A percentile compares a stretch with the other conserved stretches of the same genome.
These are phyloP conservation scores for Tylopilus balloui DNA, from an alignment of 768 basidiomycete species.

Conservation along the genomic window DNA sequence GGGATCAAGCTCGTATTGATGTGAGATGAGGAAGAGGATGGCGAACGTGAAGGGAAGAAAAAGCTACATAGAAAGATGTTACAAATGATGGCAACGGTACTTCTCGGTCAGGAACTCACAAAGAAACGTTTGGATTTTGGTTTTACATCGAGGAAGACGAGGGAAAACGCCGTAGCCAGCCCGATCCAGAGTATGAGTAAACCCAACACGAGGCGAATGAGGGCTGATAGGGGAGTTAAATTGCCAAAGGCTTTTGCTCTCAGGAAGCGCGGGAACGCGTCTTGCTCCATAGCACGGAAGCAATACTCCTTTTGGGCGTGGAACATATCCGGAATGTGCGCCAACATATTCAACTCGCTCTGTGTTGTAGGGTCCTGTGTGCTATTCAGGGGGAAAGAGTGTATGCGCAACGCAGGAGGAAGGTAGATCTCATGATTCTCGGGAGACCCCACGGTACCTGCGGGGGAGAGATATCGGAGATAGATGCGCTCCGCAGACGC, in stretches of 20 bases:
- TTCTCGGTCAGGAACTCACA: constrained; percentile 52
- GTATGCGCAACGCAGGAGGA: constrained; percentile 86
- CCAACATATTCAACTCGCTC: constrained; percentile 68
- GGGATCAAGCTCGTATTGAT: constrained; percentile 97
- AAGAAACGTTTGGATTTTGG: constrained; percentile 92
- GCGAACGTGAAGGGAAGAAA: constrained; percentile 93
- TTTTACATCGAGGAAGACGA: constrained; percentile 89
- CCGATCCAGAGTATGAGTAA: constrained; percentile 91
- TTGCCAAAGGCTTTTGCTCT: constrained; percentile 98
- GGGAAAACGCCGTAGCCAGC: constrained; percentile 83
- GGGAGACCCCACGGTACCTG: constrained; percentile 66
- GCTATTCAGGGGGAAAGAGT: constrained; percentile 82
- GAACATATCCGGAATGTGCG: constrained; percentile 94
- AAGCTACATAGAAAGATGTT: constrained; percentile 47
- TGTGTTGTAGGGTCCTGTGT: constrained; percentile 65
- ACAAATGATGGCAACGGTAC: not conserved
- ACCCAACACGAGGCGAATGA: constrained; percentile 82
- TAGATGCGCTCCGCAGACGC: constrained; percentile 95
- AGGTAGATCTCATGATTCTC: constrained; percentile 99
- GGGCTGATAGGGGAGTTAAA: constrained; percentile 84
- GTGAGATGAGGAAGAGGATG: constrained; percentile 85
- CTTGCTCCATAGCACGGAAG: constrained; percentile 94
- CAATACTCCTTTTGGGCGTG: constrained; percentile 97
- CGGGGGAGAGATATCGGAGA: constrained; percentile 86
- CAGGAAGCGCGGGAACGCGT: constrained; percentile 90